Percentiles rank a stretch among this genome's conserved stretches.
Conservation (phyloP, 305 asterid species). For the Euphrasia arctica region DNA sequence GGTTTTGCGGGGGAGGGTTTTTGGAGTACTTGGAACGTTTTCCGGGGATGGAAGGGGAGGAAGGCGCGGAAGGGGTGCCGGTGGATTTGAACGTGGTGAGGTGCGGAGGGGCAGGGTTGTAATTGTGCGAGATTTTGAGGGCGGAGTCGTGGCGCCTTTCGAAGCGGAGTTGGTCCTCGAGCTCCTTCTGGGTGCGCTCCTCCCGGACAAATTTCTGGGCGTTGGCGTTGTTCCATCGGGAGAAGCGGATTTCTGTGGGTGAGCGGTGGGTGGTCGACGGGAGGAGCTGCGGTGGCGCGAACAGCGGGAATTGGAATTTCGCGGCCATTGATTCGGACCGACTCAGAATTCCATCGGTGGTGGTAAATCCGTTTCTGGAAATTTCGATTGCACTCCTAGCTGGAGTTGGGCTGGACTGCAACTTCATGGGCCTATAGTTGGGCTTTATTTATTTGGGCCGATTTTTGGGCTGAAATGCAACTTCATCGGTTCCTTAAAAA, state of each 20-base stretch:
- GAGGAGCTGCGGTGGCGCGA: slow-evolving; percentile 57
- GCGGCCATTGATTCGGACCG: slow-evolving; percentile 32
- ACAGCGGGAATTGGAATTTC: slow-evolving; percentile 60
- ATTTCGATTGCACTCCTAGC: too few relatives aligned
- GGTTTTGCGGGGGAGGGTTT: slow-evolving; percentile 14
- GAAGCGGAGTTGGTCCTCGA: slow-evolving; percentile 75
- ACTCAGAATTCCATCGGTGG: background rate
- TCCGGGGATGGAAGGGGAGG: slow-evolving; percentile 80
- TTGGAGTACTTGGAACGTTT: slow-evolving; percentile 75
- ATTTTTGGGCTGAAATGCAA: too few relatives aligned
- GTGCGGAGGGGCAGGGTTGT: slow-evolving; percentile 82
- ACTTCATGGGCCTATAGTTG: too few relatives aligned
- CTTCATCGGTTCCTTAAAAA: too few relatives aligned
- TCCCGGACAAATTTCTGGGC: slow-evolving; percentile 70
- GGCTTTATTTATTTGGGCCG: too few relatives aligned
- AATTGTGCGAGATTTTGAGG: slow-evolving; percentile 53
- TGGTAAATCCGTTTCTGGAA: too few relatives aligned
- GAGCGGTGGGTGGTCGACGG: slow-evolving; percentile 43
- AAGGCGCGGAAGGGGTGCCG: slow-evolving; percentile 89
- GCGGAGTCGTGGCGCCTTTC: slow-evolving; percentile 77
- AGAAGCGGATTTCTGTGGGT: slow-evolving; percentile 69
- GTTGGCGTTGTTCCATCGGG: slow-evolving; percentile 98
- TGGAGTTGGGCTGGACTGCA: too few relatives aligned
- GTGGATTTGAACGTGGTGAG: slow-evolving; percentile 59
- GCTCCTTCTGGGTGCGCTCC: slow-evolving; percentile 58